A percentile compares a stretch with the other conserved stretches of the same genome.
Conservation (phyloP, 2,329 filamentous ascomycete species). For the Colletotrichum spinosum region DNA sequence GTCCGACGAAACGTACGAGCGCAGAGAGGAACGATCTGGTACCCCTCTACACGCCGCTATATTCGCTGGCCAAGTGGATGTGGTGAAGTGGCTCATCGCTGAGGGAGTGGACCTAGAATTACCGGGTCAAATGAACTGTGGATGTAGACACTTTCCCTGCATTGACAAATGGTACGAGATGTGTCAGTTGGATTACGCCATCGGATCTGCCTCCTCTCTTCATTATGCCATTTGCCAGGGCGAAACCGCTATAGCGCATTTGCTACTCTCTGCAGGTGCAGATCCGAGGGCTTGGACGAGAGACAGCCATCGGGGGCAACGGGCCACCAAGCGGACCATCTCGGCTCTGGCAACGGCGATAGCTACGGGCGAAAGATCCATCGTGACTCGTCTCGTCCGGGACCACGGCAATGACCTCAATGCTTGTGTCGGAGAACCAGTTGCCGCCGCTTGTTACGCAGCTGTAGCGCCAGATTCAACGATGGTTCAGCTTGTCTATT, state of each 20-base stretch:
- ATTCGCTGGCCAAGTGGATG: background rate
- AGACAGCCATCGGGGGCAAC: too few relatives aligned
- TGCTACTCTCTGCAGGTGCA: background rate
- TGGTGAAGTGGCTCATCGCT: background rate
- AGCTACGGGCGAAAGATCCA: too few relatives aligned
- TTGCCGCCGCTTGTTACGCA: too few relatives aligned
- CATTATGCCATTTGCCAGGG: conserved; percentile 4
- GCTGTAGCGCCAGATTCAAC: too few relatives aligned
- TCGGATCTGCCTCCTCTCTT: background rate
- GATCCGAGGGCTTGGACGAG: background rate
- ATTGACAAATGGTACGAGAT: background rate
- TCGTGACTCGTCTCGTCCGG: too few relatives aligned
- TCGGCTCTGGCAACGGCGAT: too few relatives aligned
- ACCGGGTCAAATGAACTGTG: background rate
- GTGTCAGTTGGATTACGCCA: background rate
- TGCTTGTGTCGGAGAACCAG: too few relatives aligned
- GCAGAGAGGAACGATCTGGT: background rate
- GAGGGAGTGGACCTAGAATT: background rate
- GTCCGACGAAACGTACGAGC: background rate
- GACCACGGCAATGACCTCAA: too few relatives aligned
- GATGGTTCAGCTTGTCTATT: too few relatives aligned
- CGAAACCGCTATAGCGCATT: background rate
- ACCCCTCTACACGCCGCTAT: background rate
- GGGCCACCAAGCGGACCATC: too few relatives aligned
- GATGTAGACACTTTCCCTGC: background rate